Evolutionary conservation across 495 filamentous ascomycete genomes (phyloP).

Genomic region (Neurospora sp.): DNA sequence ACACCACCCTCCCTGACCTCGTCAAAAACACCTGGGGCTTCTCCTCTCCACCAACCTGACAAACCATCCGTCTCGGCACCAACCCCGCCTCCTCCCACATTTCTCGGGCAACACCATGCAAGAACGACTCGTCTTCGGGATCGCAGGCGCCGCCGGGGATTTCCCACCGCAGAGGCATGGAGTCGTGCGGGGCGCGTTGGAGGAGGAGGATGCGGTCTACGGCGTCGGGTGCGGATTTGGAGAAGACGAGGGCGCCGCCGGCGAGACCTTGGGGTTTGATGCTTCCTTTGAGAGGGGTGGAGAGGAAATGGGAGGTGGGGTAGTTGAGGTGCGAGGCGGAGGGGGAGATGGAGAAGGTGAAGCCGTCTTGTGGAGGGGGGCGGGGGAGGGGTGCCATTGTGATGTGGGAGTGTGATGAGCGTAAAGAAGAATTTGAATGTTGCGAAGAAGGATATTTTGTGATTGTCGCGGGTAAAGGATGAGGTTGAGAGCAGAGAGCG

Average conservation of each 20-base stretch:
- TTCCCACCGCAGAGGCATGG: constrained; percentile 42
- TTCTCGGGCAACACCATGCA: constrained; percentile 40
- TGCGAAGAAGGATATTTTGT: not conserved
- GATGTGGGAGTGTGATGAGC: not conserved
- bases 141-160: constrained; percentile 46
- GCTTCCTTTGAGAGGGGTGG: constrained; percentile 10
- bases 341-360: constrained; percentile 17
- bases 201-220: constrained; percentile 33
- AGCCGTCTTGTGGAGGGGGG: constrained; percentile 7
- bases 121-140: constrained; percentile 34
- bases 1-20: constrained; percentile 20
- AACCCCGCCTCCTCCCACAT: constrained; percentile 48
- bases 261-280: constrained; percentile 16
- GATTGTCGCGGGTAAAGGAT: not conserved
- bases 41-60: constrained; percentile 21
- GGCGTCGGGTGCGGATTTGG: constrained; percentile 2
- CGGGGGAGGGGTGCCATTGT: constrained; percentile 2
- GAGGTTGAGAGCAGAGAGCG: not conserved
- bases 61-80: constrained; percentile 22
- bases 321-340: constrained; percentile 15
- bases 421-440: too few relatives aligned
- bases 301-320: constrained; percentile 13
- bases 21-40: constrained; percentile 23
- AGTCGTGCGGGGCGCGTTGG: constrained; percentile 41
- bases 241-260: constrained; percentile 30